Evolutionary conservation across 2,329 filamentous ascomycete species (phyloP).

Genomic region (Paecilomyces niveus): DNA sequence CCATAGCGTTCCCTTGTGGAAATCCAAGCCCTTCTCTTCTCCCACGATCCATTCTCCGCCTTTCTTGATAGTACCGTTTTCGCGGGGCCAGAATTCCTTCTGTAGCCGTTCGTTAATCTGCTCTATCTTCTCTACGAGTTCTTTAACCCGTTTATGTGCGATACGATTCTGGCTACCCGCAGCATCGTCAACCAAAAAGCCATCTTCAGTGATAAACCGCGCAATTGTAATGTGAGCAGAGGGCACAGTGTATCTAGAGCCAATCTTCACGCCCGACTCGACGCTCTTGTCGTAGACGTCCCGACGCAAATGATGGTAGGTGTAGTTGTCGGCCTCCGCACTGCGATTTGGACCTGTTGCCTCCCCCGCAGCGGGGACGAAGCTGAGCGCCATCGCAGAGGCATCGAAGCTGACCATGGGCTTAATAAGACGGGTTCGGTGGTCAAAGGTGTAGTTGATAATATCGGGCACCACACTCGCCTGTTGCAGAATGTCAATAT

Average conservation of each 20-base stretch:
- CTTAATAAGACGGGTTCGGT: constrained; percentile 70
- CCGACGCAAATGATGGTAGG: constrained; percentile 82
- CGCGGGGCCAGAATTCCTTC: constrained; percentile 60
- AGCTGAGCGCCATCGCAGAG: constrained; percentile 78
- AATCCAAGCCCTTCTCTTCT: constrained; percentile 72
- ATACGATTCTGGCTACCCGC: constrained; percentile 29
- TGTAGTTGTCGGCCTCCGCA: constrained; percentile 57
- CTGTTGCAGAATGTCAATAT: constrained; percentile 49
- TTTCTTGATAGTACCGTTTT: constrained; percentile 31
- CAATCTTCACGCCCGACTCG: constrained; percentile 60
- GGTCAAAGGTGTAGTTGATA: constrained; percentile 57
- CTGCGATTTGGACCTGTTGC: constrained; percentile 26
- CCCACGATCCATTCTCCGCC: constrained; percentile 80
- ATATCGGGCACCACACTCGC: constrained; percentile 48
- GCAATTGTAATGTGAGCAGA: constrained; percentile 85
- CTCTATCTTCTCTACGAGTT: constrained; percentile 65
- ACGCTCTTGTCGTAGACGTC: constrained; percentile 63
- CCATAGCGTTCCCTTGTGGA: constrained; percentile 70
- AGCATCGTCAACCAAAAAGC: constrained; percentile 39
- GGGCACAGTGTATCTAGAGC: constrained; percentile 77
- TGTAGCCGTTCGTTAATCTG: constrained; percentile 70
- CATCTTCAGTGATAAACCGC: constrained; percentile 64
- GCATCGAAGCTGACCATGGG: constrained; percentile 79
- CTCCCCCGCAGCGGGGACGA: constrained; percentile 70
- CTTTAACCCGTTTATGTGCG: constrained; percentile 49